Percentiles rank a stretch among this genome's conserved stretches.
These are phyloP conservation scores for Platanus orientalis DNA, from an alignment of 164 flowering plant species.

Conservation along the genomic window DNA sequence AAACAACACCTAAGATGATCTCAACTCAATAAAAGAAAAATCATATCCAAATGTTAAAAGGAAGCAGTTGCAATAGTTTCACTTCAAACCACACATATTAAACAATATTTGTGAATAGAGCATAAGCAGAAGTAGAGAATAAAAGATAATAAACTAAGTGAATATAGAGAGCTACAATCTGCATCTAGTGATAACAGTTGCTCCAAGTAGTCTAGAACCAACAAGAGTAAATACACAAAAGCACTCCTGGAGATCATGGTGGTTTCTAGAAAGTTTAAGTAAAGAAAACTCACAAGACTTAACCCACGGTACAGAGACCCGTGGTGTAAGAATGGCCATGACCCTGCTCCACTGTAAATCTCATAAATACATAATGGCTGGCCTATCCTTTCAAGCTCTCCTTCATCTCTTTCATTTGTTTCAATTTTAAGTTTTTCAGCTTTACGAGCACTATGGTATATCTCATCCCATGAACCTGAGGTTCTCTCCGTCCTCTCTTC, in stretches of 20 bases:
- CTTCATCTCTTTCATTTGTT: conserved; percentile 91
- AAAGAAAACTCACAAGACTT: conserved; percentile 72
- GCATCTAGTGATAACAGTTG: not conserved
- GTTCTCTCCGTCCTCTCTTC: conserved; percentile 75
- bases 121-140: too few species aligned
- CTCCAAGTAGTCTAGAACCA: not conserved
- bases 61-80: too few species aligned
- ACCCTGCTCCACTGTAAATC: conserved; percentile 75
- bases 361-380: conserved; percentile 91
- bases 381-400: conserved; percentile 96
- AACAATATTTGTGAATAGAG: too few species aligned
- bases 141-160: not conserved
- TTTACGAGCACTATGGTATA: conserved; percentile 81
- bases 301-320: conserved; percentile 96
- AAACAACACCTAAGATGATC: too few species aligned
- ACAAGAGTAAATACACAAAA: not conserved
- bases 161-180: not conserved
- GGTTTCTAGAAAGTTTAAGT: not conserved
- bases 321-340: conserved; percentile 92
- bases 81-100: too few species aligned
- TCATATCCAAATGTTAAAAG: too few species aligned
- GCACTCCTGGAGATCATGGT: not conserved
- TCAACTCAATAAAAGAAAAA: too few species aligned
- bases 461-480: conserved; percentile 72
- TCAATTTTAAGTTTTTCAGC: conserved; percentile 78